These are phyloP conservation scores for Hyaloperonospora arabidopsidis DNA, from an alignment of 352 stramenopile species.

Conservation along the genomic window DNA sequence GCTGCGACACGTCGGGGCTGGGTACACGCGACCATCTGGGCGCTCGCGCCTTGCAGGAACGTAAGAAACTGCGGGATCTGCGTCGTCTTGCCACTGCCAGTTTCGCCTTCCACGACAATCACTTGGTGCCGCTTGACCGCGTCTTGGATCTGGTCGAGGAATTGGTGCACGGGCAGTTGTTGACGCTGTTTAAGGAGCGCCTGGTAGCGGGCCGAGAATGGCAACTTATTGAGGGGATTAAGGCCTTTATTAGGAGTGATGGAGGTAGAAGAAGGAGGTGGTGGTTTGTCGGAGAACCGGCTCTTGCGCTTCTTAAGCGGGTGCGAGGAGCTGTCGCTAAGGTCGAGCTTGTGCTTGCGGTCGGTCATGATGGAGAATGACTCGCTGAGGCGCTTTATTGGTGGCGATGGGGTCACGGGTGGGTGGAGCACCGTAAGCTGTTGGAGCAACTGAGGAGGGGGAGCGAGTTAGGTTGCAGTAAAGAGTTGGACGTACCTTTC, in stretches of 20 bases:
- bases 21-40: slow-evolving; percentile 91
- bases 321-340: slow-evolving; percentile 34
- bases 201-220: slow-evolving; percentile 89
- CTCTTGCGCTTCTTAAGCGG: slow-evolving; percentile 64
- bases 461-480: too few relatives aligned
- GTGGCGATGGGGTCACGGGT: too few relatives aligned
- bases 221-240: slow-evolving; percentile 89
- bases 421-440: too few relatives aligned
- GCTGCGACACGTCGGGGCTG: slow-evolving; percentile 97
- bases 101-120: slow-evolving; percentile 98
- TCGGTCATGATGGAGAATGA: slow-evolving; percentile 33
- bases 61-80: slow-evolving; percentile 94
- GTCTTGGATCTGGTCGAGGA: slow-evolving; percentile 94
- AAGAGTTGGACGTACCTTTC: too few relatives aligned
- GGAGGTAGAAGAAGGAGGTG: slow-evolving; percentile 2
- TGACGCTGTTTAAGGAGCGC: slow-evolving; percentile 90
- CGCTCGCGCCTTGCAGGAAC: slow-evolving; percentile 62
- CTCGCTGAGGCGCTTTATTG: too few relatives aligned
- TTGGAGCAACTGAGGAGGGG: too few relatives aligned
- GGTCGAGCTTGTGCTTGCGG: slow-evolving; percentile 59
- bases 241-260: slow-evolving; percentile 4
- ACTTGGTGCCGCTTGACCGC: slow-evolving; percentile 92
- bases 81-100: slow-evolving; percentile 95
- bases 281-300: slow-evolving; percentile 64
- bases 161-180: slow-evolving; percentile 96